phyloP scores from a whole-genome alignment of 257 asterid genomes.

The Solanum pinnatisectum region DNA sequence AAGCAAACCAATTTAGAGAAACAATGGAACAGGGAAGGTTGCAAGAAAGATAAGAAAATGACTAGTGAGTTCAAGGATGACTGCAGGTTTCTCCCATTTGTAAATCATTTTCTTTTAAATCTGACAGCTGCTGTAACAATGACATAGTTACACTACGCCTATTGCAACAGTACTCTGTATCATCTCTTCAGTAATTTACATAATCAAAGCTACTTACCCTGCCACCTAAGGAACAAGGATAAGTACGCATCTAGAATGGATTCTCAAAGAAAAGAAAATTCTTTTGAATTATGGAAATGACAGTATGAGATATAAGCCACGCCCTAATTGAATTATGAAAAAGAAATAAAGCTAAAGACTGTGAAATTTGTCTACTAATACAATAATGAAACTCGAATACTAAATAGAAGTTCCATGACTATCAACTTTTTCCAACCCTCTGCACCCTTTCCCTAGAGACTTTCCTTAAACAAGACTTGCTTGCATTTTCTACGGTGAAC shows the following conservation, averaged over 20 bases:
- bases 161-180: background rate
- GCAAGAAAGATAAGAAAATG: background rate
- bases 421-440: background rate
- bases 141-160: background rate
- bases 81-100: background rate
- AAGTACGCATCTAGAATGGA: background rate
- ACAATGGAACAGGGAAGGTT: background rate
- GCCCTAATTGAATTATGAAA: background rate
- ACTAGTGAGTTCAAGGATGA: background rate
- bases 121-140: background rate
- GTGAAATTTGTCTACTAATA: background rate
- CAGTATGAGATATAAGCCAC: background rate
- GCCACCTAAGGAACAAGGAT: background rate
- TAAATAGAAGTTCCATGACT: background rate
- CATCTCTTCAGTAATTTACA: background rate
- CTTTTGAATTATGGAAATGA: background rate
- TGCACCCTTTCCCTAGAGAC: background rate
- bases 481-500: background rate
- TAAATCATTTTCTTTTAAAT: background rate
- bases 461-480: background rate
- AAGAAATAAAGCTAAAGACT: background rate
- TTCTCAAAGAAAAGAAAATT: background rate
- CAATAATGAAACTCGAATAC: background rate
- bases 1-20: background rate
- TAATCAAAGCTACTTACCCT: background rate